phyloP scores from a whole-genome alignment of 2,329 filamentous ascomycete species.

The Camptophora hylomeconis region DNA sequence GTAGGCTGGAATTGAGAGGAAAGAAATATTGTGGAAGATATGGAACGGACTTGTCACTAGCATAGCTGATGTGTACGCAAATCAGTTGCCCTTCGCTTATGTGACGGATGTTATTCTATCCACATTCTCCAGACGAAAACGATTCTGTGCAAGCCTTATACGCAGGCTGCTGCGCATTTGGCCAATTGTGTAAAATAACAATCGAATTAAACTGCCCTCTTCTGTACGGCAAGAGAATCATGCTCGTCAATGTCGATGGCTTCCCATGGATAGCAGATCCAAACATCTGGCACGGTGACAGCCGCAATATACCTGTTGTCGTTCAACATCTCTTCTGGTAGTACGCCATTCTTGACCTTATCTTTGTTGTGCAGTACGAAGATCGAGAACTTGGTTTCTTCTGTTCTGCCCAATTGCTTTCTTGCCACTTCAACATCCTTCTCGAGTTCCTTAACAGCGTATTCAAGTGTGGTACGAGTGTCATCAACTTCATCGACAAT shows the following conservation, averaged over 20 bases:
- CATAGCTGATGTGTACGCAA: constrained; percentile 6
- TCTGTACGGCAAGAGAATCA: constrained; percentile 52
- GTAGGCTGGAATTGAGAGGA: constrained; percentile 29
- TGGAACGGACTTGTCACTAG: background rate
- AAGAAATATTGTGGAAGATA: too few relatives aligned
- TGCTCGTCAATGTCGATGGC: constrained; percentile 88
- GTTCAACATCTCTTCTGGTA: constrained; percentile 64
- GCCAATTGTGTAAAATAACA: too few relatives aligned
- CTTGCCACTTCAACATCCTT: constrained; percentile 84
- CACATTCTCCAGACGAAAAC: too few relatives aligned
- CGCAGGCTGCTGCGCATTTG: too few relatives aligned
- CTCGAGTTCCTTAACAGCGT: constrained; percentile 81
- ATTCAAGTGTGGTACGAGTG: constrained; percentile 85
- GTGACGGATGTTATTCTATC: too few relatives aligned
- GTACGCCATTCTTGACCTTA: constrained; percentile 80
- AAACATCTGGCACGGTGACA: constrained; percentile 78
- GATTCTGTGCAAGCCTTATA: too few relatives aligned
- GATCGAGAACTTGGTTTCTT: constrained; percentile 76
- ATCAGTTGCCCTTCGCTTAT: too few relatives aligned
- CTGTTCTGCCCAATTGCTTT: constrained; percentile 53
- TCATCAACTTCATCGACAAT: constrained; percentile 96
- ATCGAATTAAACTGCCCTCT: too few relatives aligned
- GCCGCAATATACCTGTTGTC: constrained; percentile 68
- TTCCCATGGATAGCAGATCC: constrained; percentile 99
- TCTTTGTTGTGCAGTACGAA: constrained; percentile 99